Evolutionary conservation across 176 grass and related monocot species (phyloP).

Genomic region (Raddia distichophylla): DNA sequence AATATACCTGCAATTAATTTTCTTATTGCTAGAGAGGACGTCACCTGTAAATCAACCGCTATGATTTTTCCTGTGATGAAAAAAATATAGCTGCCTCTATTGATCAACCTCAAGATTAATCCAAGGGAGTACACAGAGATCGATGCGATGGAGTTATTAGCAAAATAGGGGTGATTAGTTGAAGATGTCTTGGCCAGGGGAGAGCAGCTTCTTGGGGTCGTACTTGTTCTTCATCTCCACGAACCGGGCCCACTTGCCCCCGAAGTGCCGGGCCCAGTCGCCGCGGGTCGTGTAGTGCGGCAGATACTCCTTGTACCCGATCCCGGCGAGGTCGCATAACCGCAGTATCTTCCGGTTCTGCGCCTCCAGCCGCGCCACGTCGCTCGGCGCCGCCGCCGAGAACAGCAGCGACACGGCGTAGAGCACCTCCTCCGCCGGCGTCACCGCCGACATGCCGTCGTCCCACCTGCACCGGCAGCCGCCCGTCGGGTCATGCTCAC

Average conservation of each 20-base stretch:
- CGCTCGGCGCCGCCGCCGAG: constrained; percentile 35
- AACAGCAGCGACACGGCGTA: constrained; percentile 69
- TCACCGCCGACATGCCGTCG: constrained; percentile 62
- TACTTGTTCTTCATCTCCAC: constrained; percentile 72
- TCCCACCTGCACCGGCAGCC: constrained; percentile 58
- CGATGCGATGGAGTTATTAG: background rate
- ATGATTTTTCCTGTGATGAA: too few species aligned
- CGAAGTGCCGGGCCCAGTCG: constrained; percentile 80
- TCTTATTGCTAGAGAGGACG: background rate
- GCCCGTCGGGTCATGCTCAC: background rate
- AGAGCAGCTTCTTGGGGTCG: constrained; percentile 74
- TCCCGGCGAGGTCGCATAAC: constrained; percentile 61
- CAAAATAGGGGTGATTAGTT: background rate
- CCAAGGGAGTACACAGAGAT: background rate
- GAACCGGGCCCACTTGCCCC: constrained; percentile 61
- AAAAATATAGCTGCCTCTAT: background rate
- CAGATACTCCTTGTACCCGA: constrained; percentile 76
- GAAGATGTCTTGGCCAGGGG: constrained; percentile 84
- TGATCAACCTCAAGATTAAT: background rate
- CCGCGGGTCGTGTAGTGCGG: constrained; percentile 40
- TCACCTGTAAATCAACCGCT: too few species aligned
- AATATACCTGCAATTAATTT: background rate
- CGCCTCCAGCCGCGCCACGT: constrained; percentile 46
- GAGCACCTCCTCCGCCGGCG: constrained; percentile 78
- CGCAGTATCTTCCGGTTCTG: constrained; percentile 68